Evolutionary conservation across 345 rosid species (phyloP).

Genomic region (Physaria fendleri): DNA sequence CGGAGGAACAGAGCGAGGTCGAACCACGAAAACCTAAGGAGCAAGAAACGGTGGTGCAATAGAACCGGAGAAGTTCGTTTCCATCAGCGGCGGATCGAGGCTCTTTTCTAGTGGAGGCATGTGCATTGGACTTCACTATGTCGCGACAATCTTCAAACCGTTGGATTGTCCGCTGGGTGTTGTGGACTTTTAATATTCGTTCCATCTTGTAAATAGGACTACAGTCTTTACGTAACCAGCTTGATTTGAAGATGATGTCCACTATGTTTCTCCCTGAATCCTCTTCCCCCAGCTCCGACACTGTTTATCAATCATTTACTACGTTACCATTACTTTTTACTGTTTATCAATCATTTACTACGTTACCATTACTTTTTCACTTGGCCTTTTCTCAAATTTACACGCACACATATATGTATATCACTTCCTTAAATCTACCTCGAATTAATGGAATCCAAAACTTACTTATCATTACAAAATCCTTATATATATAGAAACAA

Average conservation of each 20-base stretch:
- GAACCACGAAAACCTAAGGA: conserved; percentile 63
- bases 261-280: conserved; percentile 81
- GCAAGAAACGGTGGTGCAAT: conserved; percentile 60
- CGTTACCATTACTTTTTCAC: too few relatives aligned
- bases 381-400: too few relatives aligned
- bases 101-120: conserved; percentile 51
- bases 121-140: conserved; percentile 46
- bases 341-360: conserved; percentile 16
- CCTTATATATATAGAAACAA: not conserved
- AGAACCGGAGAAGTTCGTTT: conserved; percentile 77
- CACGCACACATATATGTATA: too few relatives aligned
- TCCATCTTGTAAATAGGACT: conserved; percentile 62
- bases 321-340: too few relatives aligned
- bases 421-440: not conserved
- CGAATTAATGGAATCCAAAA: not conserved
- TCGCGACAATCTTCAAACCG: conserved; percentile 84
- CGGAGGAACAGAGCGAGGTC: conserved; percentile 51
- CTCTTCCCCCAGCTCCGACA: conserved; percentile 70
- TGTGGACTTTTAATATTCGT: conserved; percentile 78
- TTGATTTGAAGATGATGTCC: conserved; percentile 83
- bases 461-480: not conserved
- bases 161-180: conserved; percentile 78
- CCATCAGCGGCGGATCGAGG: conserved; percentile 85
- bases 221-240: conserved; percentile 74
- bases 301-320: conserved; percentile 28